Base-by-base conservation (phyloP, 2,329 filamentous ascomycete genomes). In the Neofusicoccum kwambonambiense region DNA sequence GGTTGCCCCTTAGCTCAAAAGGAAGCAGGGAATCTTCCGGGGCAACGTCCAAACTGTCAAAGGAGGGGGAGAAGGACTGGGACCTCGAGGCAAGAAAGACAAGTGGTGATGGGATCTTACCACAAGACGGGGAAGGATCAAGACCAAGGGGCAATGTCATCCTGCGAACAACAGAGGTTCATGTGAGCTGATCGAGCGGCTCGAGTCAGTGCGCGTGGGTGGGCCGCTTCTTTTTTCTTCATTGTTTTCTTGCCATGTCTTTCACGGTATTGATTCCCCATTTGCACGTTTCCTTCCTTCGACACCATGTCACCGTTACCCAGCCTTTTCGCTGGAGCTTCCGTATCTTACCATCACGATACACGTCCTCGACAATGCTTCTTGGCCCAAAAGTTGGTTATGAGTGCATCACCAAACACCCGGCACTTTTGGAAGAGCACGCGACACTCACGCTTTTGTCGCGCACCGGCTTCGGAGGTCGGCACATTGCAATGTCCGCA, bases 91-190 rank as follows among this genome's bases (percentile, higher is more conserved):
- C 44, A 17, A 54, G 62, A 9, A 64, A 64, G 19, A 64, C 34
- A 2, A 64, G 62, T 6, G 62, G 34, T 4, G 62, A 64, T 6
- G 62, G 52, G 9, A 64, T 64, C 15, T 41, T 64, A 11, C 22
- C 51, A 11, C 51, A 41, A 4, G 51, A 50, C 3, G 51, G 19
- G 3, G 44, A 35, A 8, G 12, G 41, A 7, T 8, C n/a, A 31
- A 64, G 51, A 6, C 51, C 51, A 13, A 44, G 49, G 27, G 41
- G 62, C 22, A n/a, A 19, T 6, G 62, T 44, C 35, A 64, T 64
- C 15, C 6, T 64, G 19, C 19, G 62, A 9, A 64, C 62, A 44
- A 64, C 62, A 12, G 62, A 64, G 44, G 62, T 64, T 9, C 42
- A 44, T 9, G 62, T 64, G 11, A 56, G 50, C 17, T 64, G 61